phyloP scores from a whole-genome alignment of 345 rosid species.

The Punica granatum region DNA sequence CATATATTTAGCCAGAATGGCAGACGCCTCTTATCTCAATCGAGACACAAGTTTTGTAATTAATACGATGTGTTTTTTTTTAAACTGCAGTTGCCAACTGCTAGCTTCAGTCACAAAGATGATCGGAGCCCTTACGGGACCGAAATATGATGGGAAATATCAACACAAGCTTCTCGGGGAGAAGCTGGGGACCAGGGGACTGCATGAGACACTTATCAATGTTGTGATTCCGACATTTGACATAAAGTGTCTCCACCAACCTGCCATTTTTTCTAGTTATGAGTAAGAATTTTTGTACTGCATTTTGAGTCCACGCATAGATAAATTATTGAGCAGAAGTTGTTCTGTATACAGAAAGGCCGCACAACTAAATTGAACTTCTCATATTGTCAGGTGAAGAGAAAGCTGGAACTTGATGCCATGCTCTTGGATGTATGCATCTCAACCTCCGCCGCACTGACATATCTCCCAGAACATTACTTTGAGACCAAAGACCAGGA shows the following conservation, averaged over 20 bases:
- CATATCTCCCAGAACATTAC: conserved; percentile 37
- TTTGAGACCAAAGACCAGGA: conserved; percentile 23
- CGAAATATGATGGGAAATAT: conserved; percentile 26
- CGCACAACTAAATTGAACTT: no score
- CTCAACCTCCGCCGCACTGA: conserved; percentile 53
- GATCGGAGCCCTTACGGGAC: conserved; percentile 18
- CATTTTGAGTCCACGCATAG: neutral
- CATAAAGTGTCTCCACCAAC: conserved; percentile 31
- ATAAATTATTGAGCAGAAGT: neutral
- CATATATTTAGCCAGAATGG: no score
- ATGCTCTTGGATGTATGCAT: conserved; percentile 43
- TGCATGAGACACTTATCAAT: conserved; percentile 27
- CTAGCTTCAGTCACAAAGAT: conserved; percentile 9
- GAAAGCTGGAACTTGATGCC: conserved; percentile 24
- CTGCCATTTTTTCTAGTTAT: conserved; percentile 26
- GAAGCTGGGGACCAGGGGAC: conserved; percentile 13
- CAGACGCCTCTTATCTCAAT: no score
- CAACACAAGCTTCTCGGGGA: conserved; percentile 18
- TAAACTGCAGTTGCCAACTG: conserved; percentile 3
- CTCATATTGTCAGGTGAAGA: conserved; percentile 9
- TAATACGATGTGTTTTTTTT: neutral
- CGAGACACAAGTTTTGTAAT: neutral
- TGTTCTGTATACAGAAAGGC: no score
- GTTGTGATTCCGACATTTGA: conserved; percentile 34
- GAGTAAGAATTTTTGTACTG: conserved; percentile 6